phyloP scores from a whole-genome alignment of 2,329 filamentous ascomycete genomes.

The Lizonia empirigonia region DNA sequence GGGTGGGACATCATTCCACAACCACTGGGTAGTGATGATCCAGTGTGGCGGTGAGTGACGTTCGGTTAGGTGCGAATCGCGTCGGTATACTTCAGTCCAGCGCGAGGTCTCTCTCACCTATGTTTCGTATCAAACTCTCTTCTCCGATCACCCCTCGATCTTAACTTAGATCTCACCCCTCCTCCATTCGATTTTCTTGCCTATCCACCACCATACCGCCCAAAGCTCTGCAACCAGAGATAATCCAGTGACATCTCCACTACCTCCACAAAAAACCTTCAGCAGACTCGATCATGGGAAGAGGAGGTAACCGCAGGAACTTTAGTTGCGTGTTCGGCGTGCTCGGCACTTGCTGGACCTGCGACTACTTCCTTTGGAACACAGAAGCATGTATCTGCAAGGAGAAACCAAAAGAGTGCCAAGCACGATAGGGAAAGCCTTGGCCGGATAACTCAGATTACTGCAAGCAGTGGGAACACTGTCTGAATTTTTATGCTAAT shows the following conservation, averaged over 20 bases:
- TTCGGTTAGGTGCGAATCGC: background rate
- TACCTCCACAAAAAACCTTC: background rate
- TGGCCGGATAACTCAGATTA: background rate
- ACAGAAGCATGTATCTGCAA: background rate
- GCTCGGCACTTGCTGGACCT: background rate
- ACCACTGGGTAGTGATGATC: conserved; percentile 54
- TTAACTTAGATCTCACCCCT: too few species aligned
- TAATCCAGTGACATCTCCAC: too few species aligned
- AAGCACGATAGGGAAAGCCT: background rate
- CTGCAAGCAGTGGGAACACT: background rate
- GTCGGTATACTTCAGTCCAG: background rate
- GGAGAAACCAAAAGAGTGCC: background rate
- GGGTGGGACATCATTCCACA: conserved; percentile 61
- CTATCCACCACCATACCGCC: background rate
- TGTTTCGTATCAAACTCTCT: too few species aligned
- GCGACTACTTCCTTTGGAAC: background rate
- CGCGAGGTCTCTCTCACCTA: background rate
- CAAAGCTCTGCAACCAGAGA: too few species aligned
- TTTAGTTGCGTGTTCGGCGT: background rate
- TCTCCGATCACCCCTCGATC: too few species aligned
- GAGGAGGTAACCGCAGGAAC: background rate
- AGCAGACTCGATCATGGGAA: background rate
- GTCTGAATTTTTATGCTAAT: background rate
- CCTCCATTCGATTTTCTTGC: background rate
- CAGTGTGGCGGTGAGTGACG: conserved; percentile 47